Evolutionary conservation across 768 basidiomycete species (phyloP), one percentile per base, ranked within the genome.

Genomic region (Russula sp.): DNA sequence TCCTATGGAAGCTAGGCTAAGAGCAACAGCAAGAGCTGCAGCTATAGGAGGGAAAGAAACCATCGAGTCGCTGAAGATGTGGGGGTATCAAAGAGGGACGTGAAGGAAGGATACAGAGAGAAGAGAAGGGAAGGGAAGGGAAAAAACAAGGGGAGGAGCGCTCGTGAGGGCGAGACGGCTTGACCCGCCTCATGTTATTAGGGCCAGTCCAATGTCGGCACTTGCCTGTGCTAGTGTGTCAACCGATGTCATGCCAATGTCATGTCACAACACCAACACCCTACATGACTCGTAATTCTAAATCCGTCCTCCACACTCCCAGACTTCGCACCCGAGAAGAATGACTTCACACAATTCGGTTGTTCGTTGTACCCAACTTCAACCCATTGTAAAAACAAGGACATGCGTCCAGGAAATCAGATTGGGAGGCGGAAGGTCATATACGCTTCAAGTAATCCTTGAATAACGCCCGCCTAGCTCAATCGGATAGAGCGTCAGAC

Each of bases 401-500:
- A 14, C 45, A 47, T 47, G 20, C 9, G 3, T 5, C 2, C 7
- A 20, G 47, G 22, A 22, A 49, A 16, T 31, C 7, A 8, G 40
- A 22, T 47, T 6, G 20, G 34, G 44, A 20, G 3, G 13, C 7
- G 8, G 1, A 14, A 39, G 2, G 18, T 47, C 5, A 47, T 61
- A 47, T 47, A 37, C 9, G 22, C 9, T 47, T 34, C 20, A 37
- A 2, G 11, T 9, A 18, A 4, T 2, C 1, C 1, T 3, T 0
- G 13, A 18, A 14, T 37, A 61, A 22, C 67, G 80, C 80, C 82
- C 78, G 80, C 80, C 80, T 82, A 83, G 82, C 80, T 83, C 82
- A 82, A 82, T 82, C 80, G 80, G 80, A 82, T 83, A 82, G 81
- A 83, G 80, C 80, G 80, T 82, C 80, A 83, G 80, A 82, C 80